Percentiles rank a stretch among this genome's conserved stretches.
phyloP scores from a whole-genome alignment of 2,329 filamentous ascomycete genomes.

The Ophiostoma quercus region DNA sequence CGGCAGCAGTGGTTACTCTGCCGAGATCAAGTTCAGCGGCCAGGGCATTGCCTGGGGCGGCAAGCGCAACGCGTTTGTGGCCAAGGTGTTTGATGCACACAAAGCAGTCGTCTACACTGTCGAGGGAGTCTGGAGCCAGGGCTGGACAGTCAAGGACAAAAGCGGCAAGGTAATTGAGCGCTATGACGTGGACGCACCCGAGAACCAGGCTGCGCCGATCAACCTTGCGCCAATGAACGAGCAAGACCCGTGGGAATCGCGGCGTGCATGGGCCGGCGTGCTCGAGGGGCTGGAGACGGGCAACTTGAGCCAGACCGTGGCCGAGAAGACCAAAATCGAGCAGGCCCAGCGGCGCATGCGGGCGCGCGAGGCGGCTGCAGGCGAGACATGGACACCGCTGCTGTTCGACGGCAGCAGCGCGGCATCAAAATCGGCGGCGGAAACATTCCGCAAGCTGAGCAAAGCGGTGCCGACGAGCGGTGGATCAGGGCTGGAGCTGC shows the following conservation, averaged over 20 bases:
- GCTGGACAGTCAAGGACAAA: conserved; percentile 36
- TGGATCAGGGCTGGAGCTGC: conserved; percentile 30
- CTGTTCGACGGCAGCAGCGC: conserved; percentile 32
- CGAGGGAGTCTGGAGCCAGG: conserved; percentile 42
- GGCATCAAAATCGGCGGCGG: background rate
- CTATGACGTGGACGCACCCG: conserved; percentile 37
- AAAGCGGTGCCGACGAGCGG: conserved; percentile 25
- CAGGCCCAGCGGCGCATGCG: conserved; percentile 73
- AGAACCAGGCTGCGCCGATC: conserved; percentile 35
- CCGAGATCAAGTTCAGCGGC: conserved; percentile 45
- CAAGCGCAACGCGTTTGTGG: conserved; percentile 45
- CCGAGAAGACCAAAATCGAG: conserved; percentile 75
- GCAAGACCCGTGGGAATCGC: conserved; percentile 75
- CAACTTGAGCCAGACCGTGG: conserved; percentile 66
- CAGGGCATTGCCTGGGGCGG: conserved; percentile 41
- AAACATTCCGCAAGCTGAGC: background rate
- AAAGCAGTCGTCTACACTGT: conserved; percentile 37
- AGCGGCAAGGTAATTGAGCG: conserved; percentile 35
- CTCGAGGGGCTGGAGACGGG: conserved; percentile 65
- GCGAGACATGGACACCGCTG: conserved; percentile 40
- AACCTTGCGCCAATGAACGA: conserved; percentile 51
- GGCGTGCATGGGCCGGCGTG: conserved; percentile 74
- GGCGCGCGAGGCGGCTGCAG: conserved; percentile 55
- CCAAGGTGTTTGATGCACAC: conserved; percentile 39
- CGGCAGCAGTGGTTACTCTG: conserved; percentile 42